Percentiles rank a stretch among this genome's conserved stretches.
Conservation (phyloP, 352 stramenopile genomes). For the Saprolegnia diclina region DNA sequence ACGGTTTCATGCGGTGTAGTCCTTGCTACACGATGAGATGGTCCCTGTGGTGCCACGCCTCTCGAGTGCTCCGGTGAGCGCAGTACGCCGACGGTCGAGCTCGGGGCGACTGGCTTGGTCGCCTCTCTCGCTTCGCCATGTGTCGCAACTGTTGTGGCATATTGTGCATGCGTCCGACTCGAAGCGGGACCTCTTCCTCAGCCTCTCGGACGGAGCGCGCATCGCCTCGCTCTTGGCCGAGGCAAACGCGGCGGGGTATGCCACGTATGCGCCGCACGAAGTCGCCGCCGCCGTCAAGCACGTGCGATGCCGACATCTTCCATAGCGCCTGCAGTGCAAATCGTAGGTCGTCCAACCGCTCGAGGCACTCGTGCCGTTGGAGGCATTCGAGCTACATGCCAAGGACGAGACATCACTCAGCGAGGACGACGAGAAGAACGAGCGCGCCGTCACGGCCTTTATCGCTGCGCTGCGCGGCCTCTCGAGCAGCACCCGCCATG, state of each 20-base stretch:
- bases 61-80: background rate
- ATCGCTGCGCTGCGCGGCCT: background rate
- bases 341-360: conserved; percentile 1
- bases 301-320: background rate
- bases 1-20: background rate
- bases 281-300: conserved; percentile 11
- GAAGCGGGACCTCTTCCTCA: conserved; percentile 18
- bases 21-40: too few relatives aligned
- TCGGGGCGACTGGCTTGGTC: background rate
- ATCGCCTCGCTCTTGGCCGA: background rate
- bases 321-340: background rate
- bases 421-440: background rate
- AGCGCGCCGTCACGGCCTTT: background rate
- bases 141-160: background rate
- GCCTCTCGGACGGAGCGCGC: background rate
- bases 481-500: background rate
- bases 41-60: background rate
- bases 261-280: background rate
- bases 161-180: background rate
- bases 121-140: background rate
- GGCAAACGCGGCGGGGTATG: background rate
- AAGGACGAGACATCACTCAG: too few relatives aligned
- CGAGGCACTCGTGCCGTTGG: background rate
- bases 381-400: background rate
- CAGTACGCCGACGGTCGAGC: background rate